These are phyloP conservation scores for Penicillium sp. DNA, from an alignment of 2,329 filamentous ascomycete species.

Conservation along the genomic window DNA sequence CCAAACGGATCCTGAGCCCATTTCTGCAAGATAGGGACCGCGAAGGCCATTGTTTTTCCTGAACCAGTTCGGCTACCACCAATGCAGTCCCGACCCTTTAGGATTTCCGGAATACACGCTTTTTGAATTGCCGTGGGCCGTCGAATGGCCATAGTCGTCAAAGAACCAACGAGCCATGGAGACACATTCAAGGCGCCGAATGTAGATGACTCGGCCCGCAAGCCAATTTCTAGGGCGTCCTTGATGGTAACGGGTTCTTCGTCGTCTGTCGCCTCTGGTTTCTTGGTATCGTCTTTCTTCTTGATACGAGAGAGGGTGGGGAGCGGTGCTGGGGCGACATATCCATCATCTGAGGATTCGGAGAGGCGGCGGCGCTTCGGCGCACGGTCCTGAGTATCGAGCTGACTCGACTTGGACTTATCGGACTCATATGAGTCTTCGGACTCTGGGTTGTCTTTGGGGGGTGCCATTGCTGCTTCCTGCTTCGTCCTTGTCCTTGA, in stretches of 20 bases:
- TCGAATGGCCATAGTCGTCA: conserved; percentile 78
- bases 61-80: conserved; percentile 94
- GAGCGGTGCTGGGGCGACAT: conserved; percentile 39
- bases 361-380: conserved; percentile 47
- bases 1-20: conserved; percentile 92
- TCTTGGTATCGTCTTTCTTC: conserved; percentile 37
- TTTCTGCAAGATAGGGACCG: conserved; percentile 88
- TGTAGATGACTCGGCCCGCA: conserved; percentile 55
- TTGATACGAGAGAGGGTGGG: conserved; percentile 47
- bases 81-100: conserved; percentile 91
- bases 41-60: conserved; percentile 95
- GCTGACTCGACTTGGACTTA: conserved; percentile 21
- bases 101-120: conserved; percentile 87
- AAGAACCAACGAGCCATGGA: conserved; percentile 85
- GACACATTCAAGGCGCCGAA: conserved; percentile 75
- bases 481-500: conserved; percentile 21
- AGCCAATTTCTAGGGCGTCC: conserved; percentile 45
- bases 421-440: conserved; percentile 31
- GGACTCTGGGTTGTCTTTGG: conserved; percentile 27
- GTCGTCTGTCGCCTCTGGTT: conserved; percentile 21
- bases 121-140: conserved; percentile 91
- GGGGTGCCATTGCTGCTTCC: conserved; percentile 35
- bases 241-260: conserved; percentile 44
- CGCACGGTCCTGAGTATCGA: conserved; percentile 34
- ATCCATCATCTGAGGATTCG: conserved; percentile 39